phyloP scores from a whole-genome alignment of 2,329 filamentous ascomycete species.

The Diaporthe vaccinii region DNA sequence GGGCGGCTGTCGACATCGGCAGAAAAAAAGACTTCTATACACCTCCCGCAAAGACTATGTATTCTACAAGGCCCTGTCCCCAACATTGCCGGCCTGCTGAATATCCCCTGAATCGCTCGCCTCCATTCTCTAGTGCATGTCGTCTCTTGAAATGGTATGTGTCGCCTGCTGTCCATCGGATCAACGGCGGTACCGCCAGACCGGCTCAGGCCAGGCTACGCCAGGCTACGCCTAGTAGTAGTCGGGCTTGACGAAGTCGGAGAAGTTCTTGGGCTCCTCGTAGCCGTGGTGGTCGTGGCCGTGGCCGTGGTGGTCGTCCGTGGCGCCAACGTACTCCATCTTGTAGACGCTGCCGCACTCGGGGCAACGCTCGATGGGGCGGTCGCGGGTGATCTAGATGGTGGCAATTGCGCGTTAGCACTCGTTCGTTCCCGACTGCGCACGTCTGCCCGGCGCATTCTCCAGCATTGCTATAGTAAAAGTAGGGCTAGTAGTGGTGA shows the following conservation, averaged over 20 bases:
- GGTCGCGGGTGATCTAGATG: conserved; percentile 82
- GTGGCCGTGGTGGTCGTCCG: conserved; percentile 69
- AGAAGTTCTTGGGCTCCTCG: conserved; percentile 95
- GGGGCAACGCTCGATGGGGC: conserved; percentile 93
- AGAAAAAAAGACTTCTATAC: conserved; percentile 46
- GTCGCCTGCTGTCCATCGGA: conserved; percentile 46
- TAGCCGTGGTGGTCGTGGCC: conserved; percentile 70
- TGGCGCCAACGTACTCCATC: conserved; percentile 94
- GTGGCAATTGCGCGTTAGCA: conserved; percentile 24
- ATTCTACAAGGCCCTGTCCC: conserved; percentile 55
- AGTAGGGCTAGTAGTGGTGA: background rate
- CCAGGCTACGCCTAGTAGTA: conserved; percentile 78
- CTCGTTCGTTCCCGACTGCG: background rate
- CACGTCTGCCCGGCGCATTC: background rate
- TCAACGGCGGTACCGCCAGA: conserved; percentile 14
- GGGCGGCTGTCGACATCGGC: conserved; percentile 1
- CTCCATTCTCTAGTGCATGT: conserved; percentile 36
- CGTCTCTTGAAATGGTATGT: conserved; percentile 40
- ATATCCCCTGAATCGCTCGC: conserved; percentile 27
- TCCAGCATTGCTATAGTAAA: background rate
- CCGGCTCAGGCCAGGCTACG: conserved; percentile 34
- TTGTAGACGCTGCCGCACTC: conserved; percentile 98
- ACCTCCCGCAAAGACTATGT: conserved; percentile 43
- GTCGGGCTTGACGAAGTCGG: conserved; percentile 94
- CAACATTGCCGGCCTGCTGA: conserved; percentile 7